phyloP scores from a whole-genome alignment of 116 monocot species.

The Iris pallida region DNA sequence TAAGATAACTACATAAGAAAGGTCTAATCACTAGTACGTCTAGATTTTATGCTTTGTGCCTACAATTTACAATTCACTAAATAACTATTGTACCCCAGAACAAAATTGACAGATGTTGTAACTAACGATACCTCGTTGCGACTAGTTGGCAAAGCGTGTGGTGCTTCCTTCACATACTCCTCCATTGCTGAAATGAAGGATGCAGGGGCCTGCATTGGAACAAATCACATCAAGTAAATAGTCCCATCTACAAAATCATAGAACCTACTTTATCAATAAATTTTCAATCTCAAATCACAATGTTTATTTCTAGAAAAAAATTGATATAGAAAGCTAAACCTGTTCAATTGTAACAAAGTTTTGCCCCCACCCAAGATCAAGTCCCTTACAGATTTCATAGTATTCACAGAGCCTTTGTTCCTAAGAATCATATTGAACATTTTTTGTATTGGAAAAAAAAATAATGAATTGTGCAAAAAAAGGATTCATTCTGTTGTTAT shows the following conservation, averaged over 20 bases:
- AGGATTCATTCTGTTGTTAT: background rate
- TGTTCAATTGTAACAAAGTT: conserved; percentile 47
- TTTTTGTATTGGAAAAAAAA: background rate
- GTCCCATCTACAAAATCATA: background rate
- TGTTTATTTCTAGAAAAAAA: background rate
- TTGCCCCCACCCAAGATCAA: conserved; percentile 33
- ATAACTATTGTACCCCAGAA: too few species aligned
- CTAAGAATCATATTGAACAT: conserved; percentile 24
- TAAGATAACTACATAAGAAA: too few species aligned
- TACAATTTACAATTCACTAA: too few species aligned
- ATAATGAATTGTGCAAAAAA: background rate
- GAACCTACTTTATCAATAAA: background rate
- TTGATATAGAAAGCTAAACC: conserved; percentile 27
- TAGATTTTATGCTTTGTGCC: too few species aligned
- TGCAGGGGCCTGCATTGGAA: conserved; percentile 50
- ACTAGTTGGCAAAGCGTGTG: conserved; percentile 8
- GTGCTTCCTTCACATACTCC: too few species aligned
- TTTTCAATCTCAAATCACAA: background rate
- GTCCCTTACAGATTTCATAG: conserved; percentile 56
- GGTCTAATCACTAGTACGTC: too few species aligned
- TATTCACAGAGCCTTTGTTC: conserved; percentile 55
- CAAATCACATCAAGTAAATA: conserved; percentile 5
- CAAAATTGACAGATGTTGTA: too few species aligned
- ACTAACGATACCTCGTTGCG: conserved; percentile 30
- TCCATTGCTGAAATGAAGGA: too few species aligned